Evolutionary conservation across 2,329 filamentous ascomycete species (phyloP).

Genomic region (Ophiostoma himal-ulmi): DNA sequence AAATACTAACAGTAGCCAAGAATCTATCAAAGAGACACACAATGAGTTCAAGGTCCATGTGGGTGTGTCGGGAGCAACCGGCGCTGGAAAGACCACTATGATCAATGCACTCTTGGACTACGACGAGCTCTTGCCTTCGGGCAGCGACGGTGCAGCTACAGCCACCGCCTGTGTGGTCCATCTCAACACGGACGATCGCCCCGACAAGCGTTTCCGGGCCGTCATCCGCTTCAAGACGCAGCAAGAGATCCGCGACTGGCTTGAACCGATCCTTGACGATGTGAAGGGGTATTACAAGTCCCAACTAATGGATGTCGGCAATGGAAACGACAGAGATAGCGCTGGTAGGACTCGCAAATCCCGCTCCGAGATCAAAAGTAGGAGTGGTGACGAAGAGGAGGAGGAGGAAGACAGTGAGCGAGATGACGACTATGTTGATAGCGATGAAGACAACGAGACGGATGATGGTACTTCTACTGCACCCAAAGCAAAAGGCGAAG

Average conservation of each 20-base stretch:
- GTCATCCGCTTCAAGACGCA: conserved; percentile 7
- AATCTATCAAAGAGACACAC: background rate
- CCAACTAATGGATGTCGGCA: background rate
- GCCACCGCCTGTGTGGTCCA: conserved; percentile 18
- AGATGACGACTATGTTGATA: background rate
- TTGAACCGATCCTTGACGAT: conserved; percentile 12
- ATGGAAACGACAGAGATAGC: background rate
- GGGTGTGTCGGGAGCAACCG: conserved; percentile 20
- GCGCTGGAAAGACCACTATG: conserved; percentile 21
- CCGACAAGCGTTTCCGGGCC: background rate
- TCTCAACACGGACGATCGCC: background rate
- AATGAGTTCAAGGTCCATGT: conserved; percentile 14
- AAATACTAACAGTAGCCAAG: background rate
- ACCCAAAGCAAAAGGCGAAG: background rate
- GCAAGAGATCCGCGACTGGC: conserved; percentile 10
- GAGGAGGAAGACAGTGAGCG: background rate
- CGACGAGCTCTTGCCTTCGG: conserved; percentile 21
- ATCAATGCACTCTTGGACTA: conserved; percentile 23
- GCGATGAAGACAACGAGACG: background rate
- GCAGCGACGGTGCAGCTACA: conserved; percentile 21
- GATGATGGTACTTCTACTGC: background rate
- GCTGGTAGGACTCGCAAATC: background rate
- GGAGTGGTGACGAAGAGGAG: background rate
- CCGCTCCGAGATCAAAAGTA: background rate
- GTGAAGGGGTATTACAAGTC: background rate